Evolutionary conservation across 768 basidiomycete species (phyloP), one percentile per base, ranked within the genome.

Genomic region (Boletellus ananas): DNA sequence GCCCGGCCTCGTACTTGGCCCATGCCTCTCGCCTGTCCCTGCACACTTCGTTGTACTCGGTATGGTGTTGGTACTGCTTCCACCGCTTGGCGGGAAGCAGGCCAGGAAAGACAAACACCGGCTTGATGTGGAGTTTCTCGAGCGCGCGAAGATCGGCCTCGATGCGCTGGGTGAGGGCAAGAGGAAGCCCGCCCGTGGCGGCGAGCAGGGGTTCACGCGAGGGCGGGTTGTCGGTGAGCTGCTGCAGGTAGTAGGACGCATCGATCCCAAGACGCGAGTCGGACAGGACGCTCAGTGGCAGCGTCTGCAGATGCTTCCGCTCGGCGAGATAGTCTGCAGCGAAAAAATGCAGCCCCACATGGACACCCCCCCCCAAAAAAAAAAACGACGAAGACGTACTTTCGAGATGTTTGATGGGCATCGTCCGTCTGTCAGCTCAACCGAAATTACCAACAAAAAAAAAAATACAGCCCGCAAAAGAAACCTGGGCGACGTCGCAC

Each of bases 71-170:
- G 35, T 58, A 57, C 11, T 62, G 64, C 68, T 87, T 88, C 73
- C 77, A 79, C 49, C 87, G 81, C 55, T 84, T 85, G 58, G 83
- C 83, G 1, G 90, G 88, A 1, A 83, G 74, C 29, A 99, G 75
- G 4, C 96, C 96, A 14, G 90, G 84, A 70, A 98, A 98, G 44
- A 99, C 91, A 61, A 99, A 95, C n/a, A 99, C 92, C 18, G 96
- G 96, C 66, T 95, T 96, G 77, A 99, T 97, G 58, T 80, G 85
- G 31, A 90, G 75, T 71, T 85, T 87, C 77, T 96, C 94, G 64
- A 98, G 85, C 13, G 80, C 75, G 42, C 94, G 87, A 40, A 98
- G 77, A 75, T 99, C 94, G 34, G 83, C 77, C 72, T 97, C 94
- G 67, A 99, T 91, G 56, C 90, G 86, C 58, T 80, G 77, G 20